Evolutionary conservation across 768 basidiomycete species (phyloP), one percentile per base, ranked within the genome.

Genomic region (Leucosporidium yakuticum): DNA sequence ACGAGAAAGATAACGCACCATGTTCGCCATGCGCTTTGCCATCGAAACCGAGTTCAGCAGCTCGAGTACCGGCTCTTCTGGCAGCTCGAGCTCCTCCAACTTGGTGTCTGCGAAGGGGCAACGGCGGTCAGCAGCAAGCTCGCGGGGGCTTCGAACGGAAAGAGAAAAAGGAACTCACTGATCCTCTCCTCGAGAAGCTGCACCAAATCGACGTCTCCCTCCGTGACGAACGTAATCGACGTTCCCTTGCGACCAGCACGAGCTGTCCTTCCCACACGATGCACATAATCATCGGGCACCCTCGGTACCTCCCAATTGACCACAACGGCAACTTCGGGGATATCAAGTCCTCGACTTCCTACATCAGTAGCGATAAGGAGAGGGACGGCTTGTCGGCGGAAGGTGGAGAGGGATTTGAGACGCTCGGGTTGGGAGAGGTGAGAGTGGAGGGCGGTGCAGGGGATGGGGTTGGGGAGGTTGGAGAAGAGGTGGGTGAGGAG

Each of bases 291-390:
- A 78, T 95, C 95, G 8, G 91, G 70, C 17, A 78, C 77, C 19
- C 83, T 82, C 20, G 96, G 96, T 70, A 97, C 81, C 78, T 99
- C 95, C 93, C 94, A 99, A 72, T 99, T 98, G 65, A 99, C 83
- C 25, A 99, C 91, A 82, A 97, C 86, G 17, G 90, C 92, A 17
- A 99, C 94, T 73, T 94, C 91, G 69, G 91, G 91, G 64, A 98
- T 95, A 80, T 98, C 96, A 67, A 99, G 80, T 36, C 96, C 96
- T 75, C 96, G 87, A 25, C 90, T 88, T 21, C 91, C 96, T 39
- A 99, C 95, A 77, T 97, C 95, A 12, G 95, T 98, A 36, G 89
- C 91, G 56, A 99, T 84, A 58, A 99, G 82, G 54, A 99, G 90
- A 0, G 94, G 93, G 49, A 97, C 86, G 59, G 92, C 85, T 23